These are phyloP conservation scores for Aspergillus sp. DNA, from an alignment of 2,329 filamentous ascomycete genomes.

Conservation along the genomic window DNA sequence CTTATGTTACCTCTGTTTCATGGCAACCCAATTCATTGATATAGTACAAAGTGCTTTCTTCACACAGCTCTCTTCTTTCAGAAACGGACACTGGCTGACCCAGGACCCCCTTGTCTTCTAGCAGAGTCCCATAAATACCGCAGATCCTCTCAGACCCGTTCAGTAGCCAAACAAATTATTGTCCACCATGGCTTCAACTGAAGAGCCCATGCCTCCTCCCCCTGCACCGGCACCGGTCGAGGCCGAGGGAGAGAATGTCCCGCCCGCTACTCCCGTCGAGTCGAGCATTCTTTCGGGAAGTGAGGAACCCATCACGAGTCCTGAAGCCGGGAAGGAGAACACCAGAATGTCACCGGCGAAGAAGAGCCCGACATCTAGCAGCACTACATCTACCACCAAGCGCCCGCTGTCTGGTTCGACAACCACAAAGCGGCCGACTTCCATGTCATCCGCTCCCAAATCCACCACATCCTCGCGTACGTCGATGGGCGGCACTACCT, in stretches of 20 bases:
- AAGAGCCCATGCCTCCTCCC: conserved; percentile 23
- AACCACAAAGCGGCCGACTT: conserved; percentile 31
- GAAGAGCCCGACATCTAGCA: conserved; percentile 17
- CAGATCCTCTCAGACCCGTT: no score
- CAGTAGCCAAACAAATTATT: not conserved
- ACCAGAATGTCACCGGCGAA: conserved; percentile 27
- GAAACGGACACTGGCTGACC: no score
- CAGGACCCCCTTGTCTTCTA: no score
- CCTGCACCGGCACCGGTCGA: conserved; percentile 15
- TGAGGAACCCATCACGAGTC: conserved; percentile 29
- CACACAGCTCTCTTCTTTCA: no score
- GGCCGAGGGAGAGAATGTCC: conserved; percentile 22
- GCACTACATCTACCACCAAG: conserved; percentile 22
- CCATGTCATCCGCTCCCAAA: conserved; percentile 26
- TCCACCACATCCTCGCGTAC: conserved; percentile 24
- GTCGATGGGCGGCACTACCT: conserved; percentile 29
- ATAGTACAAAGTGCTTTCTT: no score
- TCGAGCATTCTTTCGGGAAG: conserved; percentile 27
- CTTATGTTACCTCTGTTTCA: no score
- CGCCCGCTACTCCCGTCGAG: conserved; percentile 31
- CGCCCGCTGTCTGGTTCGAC: conserved; percentile 31
- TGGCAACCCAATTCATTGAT: no score
- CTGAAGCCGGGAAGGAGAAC: conserved; percentile 32
- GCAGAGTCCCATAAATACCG: no score
- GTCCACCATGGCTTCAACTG: conserved; percentile 28